A percentile compares a stretch with the other conserved stretches of the same genome.
These are phyloP conservation scores for Claviceps cyperi DNA, from an alignment of 2,329 filamentous ascomycete genomes.

Conservation along the genomic window DNA sequence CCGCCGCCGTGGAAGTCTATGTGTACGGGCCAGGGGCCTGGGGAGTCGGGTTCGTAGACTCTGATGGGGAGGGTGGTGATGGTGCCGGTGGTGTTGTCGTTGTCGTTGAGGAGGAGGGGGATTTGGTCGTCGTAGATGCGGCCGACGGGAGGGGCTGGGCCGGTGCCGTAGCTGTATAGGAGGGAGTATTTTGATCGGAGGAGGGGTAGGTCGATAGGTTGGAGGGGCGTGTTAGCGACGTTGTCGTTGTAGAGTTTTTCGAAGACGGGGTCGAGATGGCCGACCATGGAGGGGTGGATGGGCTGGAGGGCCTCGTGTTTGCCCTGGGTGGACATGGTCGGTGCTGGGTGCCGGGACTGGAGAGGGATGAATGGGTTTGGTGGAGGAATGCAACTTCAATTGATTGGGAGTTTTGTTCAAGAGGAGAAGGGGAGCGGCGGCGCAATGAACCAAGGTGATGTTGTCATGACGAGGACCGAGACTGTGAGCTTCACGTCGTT, in stretches of 20 bases:
- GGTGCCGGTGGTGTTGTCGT: conserved; percentile 14
- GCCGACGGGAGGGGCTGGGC: conserved; percentile 24
- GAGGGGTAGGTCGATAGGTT: conserved; percentile 24
- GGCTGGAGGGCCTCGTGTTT: conserved; percentile 31
- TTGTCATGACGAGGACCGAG: too few species aligned
- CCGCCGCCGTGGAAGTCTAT: conserved; percentile 35
- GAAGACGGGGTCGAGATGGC: conserved; percentile 31
- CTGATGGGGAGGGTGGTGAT: conserved; percentile 18
- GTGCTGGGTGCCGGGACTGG: too few species aligned
- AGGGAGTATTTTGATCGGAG: conserved; percentile 27
- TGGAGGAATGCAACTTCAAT: too few species aligned
- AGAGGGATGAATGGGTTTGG: too few species aligned
- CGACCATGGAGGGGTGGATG: conserved; percentile 30
- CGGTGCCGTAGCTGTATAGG: conserved; percentile 30
- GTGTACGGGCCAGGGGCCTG: conserved; percentile 31
- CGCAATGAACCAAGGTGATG: too few species aligned
- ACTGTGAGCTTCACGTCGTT: too few species aligned
- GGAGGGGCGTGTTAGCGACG: conserved; percentile 24
- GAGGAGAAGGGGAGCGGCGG: too few species aligned
- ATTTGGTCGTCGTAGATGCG: conserved; percentile 24
- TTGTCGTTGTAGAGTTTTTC: conserved; percentile 33
- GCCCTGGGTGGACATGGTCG: neutral
- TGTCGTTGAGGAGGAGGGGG: conserved; percentile 16
- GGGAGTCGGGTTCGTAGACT: conserved; percentile 27
- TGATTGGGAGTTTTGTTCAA: too few species aligned